Conservation (phyloP, 2,329 filamentous ascomycete species). For the Pyrenophora graminea region DNA sequence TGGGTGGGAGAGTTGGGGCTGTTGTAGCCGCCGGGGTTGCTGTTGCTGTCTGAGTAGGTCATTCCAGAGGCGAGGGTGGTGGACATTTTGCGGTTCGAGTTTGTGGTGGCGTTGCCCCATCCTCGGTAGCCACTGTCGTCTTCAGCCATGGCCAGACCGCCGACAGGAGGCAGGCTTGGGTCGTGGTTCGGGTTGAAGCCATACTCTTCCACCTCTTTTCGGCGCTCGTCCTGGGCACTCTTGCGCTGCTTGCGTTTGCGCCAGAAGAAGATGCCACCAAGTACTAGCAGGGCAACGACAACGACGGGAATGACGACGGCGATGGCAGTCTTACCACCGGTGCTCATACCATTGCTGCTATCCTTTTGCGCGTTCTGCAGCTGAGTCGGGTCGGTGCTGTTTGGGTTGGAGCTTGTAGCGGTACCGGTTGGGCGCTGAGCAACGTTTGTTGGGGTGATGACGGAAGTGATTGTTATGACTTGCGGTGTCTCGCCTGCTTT, state of each 20-base stretch:
- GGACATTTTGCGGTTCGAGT: conserved; percentile 74
- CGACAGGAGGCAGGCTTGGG: conserved; percentile 70
- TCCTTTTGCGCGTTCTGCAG: conserved; percentile 19
- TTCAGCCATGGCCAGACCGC: conserved; percentile 69
- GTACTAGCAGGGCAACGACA: conserved; percentile 78
- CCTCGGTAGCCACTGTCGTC: conserved; percentile 82
- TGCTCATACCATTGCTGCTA: conserved; percentile 54
- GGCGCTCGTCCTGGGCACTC: conserved; percentile 80
- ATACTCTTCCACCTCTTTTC: conserved; percentile 97
- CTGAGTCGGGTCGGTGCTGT: conserved; percentile 16
- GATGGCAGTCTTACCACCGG: conserved; percentile 78
- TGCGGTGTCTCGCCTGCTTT: conserved; percentile 24
- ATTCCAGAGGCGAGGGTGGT: conserved; percentile 82
- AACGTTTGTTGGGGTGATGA: conserved; percentile 15
- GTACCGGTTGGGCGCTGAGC: conserved; percentile 5
- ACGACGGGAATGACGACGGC: conserved; percentile 93
- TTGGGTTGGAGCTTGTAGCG: conserved; percentile 7
- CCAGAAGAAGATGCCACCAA: conserved; percentile 82
- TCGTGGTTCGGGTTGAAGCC: conserved; percentile 97
- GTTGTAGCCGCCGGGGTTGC: conserved; percentile 58
- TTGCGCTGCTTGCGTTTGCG: conserved; percentile 84
- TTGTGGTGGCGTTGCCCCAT: conserved; percentile 84
- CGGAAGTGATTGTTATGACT: conserved; percentile 23
- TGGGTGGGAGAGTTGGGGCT: conserved; percentile 66
- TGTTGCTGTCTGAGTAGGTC: conserved; percentile 72